Percentiles rank a stretch among this genome's conserved stretches.
Conservation (phyloP, 2,329 filamentous ascomycete species). For the Aspergillus candidus region DNA sequence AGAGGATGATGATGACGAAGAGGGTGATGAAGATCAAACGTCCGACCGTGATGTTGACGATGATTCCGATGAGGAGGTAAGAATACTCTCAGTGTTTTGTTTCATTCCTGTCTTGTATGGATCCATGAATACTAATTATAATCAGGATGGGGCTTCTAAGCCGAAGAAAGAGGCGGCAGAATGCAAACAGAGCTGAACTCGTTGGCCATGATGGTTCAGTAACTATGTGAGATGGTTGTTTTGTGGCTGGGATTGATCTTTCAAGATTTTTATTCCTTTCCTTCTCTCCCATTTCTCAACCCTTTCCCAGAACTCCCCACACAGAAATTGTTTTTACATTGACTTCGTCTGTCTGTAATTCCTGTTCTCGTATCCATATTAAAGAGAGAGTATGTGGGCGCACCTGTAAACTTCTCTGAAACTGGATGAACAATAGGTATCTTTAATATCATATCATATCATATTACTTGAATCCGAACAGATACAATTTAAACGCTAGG, state of each 20-base stretch:
- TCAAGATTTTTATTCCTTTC: conserved; percentile 5
- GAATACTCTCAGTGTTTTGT: conserved; percentile 6
- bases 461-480: no score
- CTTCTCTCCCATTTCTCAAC: conserved; percentile 16
- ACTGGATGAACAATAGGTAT: not conserved
- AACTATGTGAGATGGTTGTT: no score
- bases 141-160: conserved; percentile 78
- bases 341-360: no score
- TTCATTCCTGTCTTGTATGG: not conserved
- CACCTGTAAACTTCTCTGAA: no score
- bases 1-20: conserved; percentile 75
- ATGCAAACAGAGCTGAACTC: conserved; percentile 83
- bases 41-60: conserved; percentile 58
- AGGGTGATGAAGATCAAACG: conserved; percentile 78
- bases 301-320: not conserved
- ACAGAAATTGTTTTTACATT: no score
- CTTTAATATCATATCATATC: not conserved
- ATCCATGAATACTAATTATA: conserved; percentile 17
- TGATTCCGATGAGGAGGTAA: conserved; percentile 52
- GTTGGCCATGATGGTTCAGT: no score
- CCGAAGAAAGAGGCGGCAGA: conserved; percentile 91
- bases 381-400: no score
- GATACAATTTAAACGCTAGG: no score
- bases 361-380: not conserved
- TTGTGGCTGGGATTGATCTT: not conserved